A percentile compares a stretch with the other conserved stretches of the same genome.
Evolutionary conservation across 2,329 filamentous ascomycete species (phyloP).

Genomic region (Alternaria viburni): DNA sequence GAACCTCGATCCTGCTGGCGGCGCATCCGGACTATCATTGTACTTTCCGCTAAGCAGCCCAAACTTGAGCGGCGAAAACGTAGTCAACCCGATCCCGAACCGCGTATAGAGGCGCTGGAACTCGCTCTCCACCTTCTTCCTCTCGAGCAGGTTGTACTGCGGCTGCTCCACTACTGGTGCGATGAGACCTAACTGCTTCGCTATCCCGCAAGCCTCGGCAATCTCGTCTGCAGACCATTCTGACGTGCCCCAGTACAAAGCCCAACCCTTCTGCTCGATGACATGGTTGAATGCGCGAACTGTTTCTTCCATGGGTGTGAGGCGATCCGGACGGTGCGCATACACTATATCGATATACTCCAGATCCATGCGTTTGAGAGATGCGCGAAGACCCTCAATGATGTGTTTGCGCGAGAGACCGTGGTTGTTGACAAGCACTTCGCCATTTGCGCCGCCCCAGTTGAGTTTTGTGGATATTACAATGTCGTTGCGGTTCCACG

Average conservation of each 20-base stretch:
- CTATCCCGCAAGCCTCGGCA: slow-evolving; percentile 64
- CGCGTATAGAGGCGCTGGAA: slow-evolving; percentile 62
- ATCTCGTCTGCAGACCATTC: slow-evolving; percentile 68
- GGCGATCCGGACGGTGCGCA: slow-evolving; percentile 71
- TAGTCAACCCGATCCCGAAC: slow-evolving; percentile 62
- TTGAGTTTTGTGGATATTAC: slow-evolving; percentile 56
- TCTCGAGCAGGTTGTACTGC: slow-evolving; percentile 65
- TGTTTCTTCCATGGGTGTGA: slow-evolving; percentile 74
- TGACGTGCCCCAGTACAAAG: slow-evolving; percentile 69
- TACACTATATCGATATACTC: slow-evolving; percentile 73
- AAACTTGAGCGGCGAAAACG: slow-evolving; percentile 62
- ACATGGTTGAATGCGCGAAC: slow-evolving; percentile 75
- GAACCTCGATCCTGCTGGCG: slow-evolving; percentile 64
- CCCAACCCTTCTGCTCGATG: slow-evolving; percentile 69
- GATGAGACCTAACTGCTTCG: slow-evolving; percentile 65
- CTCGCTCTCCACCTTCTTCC: slow-evolving; percentile 65
- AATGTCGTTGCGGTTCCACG: slow-evolving; percentile 59
- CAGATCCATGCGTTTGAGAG: slow-evolving; percentile 64
- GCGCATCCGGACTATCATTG: slow-evolving; percentile 60
- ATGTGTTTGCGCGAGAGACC: slow-evolving; percentile 74
- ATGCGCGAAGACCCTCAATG: slow-evolving; percentile 68
- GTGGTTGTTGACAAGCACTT: slow-evolving; percentile 65
- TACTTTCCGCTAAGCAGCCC: slow-evolving; percentile 68
- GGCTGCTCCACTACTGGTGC: slow-evolving; percentile 60
- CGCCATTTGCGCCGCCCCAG: slow-evolving; percentile 57